Conservation (phyloP, 208 protist species). For the Crithidia bombi region DNA sequence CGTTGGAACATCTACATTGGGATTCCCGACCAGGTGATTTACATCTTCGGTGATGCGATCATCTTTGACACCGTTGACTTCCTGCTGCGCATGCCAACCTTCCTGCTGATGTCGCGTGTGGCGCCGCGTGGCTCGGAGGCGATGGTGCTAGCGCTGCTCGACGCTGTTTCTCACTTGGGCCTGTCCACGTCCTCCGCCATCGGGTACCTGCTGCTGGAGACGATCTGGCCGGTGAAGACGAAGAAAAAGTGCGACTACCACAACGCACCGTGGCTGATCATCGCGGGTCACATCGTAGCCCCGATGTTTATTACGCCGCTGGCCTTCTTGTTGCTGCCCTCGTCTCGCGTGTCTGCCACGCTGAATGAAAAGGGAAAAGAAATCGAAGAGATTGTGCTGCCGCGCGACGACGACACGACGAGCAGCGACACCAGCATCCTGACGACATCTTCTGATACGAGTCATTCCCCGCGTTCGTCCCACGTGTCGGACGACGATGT, state of each 20-base stretch:
- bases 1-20: constrained; percentile 68
- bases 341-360: constrained; percentile 54
- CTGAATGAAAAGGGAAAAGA: constrained; percentile 53
- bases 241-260: constrained; percentile 18
- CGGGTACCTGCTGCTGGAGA: constrained; percentile 22
- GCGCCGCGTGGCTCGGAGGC: constrained; percentile 15
- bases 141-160: constrained; percentile 16
- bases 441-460: background rate
- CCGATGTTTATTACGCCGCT: constrained; percentile 60
- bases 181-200: constrained; percentile 9
- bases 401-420: background rate
- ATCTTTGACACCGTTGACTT: constrained; percentile 61
- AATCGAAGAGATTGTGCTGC: constrained; percentile 20
- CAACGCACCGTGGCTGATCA: constrained; percentile 60
- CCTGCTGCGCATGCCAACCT: constrained; percentile 73
- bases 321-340: constrained; percentile 61
- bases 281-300: constrained; percentile 53
- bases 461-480: background rate
- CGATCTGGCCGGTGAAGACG: constrained; percentile 19
- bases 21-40: constrained; percentile 73
- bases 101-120: constrained; percentile 29
- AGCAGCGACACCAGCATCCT: no score
- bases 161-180: background rate
- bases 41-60: constrained; percentile 74
- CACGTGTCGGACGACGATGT: background rate